Percentiles rank a stretch among this genome's conserved stretches.
phyloP scores from a whole-genome alignment of 2,329 filamentous ascomycete genomes.

The Colletotrichum melonis region DNA sequence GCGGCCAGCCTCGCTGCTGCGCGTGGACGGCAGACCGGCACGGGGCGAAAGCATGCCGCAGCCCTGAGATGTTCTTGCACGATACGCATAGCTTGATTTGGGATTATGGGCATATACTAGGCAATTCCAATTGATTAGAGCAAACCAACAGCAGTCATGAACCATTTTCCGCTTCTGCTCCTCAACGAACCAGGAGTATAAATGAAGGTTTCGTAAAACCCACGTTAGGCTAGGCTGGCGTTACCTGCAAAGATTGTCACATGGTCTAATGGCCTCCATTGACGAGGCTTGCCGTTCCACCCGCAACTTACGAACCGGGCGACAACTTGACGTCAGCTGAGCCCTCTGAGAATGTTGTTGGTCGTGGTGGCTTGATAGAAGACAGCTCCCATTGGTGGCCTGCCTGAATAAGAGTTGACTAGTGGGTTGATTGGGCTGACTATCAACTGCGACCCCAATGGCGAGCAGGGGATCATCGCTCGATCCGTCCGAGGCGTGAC shows the following conservation, averaged over 20 bases:
- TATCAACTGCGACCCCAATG: not conserved
- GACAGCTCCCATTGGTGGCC: not conserved
- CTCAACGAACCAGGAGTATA: not conserved
- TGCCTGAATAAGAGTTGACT: not conserved
- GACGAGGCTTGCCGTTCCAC: not conserved
- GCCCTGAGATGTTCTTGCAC: not conserved
- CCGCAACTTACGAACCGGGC: not conserved
- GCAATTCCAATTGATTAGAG: not conserved
- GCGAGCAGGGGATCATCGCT: not conserved
- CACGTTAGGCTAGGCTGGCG: too few relatives aligned
- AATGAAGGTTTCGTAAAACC: not conserved
- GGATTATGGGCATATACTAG: not conserved
- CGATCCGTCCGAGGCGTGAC: not conserved
- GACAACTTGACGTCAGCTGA: not conserved
- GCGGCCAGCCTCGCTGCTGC: not conserved
- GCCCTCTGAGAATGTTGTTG: not conserved
- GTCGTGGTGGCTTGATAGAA: not conserved
- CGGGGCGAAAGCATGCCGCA: not conserved
- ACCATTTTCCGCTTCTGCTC: not conserved
- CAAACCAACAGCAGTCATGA: not conserved
- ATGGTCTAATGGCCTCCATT: not conserved
- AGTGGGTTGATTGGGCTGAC: not conserved
- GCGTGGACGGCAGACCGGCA: too few relatives aligned
- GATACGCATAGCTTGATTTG: not conserved
- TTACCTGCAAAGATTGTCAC: not conserved